Percentiles rank a stretch among this genome's conserved stretches.
These are phyloP conservation scores for Apophysomyces variabilis DNA, from an alignment of 371 early-diverging fungal species.

Conservation along the genomic window DNA sequence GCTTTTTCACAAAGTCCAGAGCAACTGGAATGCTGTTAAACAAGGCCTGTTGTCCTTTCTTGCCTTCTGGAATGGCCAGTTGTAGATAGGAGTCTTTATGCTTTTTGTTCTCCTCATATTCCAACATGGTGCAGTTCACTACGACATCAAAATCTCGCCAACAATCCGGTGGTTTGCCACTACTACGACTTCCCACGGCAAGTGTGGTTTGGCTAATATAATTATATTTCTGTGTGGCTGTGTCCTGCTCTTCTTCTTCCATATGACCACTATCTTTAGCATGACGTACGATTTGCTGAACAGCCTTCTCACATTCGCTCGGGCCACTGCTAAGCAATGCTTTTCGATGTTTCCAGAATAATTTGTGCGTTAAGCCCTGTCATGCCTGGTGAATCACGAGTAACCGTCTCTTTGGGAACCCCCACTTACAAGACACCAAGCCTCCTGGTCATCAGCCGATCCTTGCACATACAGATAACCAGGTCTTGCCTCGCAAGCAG, in stretches of 20 bases:
- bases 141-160: conserved; percentile 66
- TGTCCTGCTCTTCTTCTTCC: conserved; percentile 14
- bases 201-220: conserved; percentile 62
- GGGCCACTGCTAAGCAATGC: conserved; percentile 47
- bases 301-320: conserved; percentile 53
- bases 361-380: conserved; percentile 47
- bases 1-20: conserved; percentile 46
- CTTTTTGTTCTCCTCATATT: conserved; percentile 30
- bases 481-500: conserved; percentile 44
- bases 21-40: conserved; percentile 59
- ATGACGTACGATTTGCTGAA: conserved; percentile 40
- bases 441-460: conserved; percentile 87
- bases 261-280: conserved; percentile 17
- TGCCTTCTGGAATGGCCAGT: conserved; percentile 73
- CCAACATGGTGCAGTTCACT: conserved; percentile 66
- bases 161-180: conserved; percentile 59
- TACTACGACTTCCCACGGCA: conserved; percentile 61
- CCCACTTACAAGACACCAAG: conserved; percentile 69
- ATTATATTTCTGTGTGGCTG: conserved; percentile 26
- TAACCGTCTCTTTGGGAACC: background rate
- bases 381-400: background rate
- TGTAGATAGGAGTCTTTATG: conserved; percentile 51
- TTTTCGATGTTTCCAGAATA: conserved; percentile 75
- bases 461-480: conserved; percentile 87
- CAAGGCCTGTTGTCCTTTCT: conserved; percentile 69